Percentiles rank a stretch among this genome's conserved stretches.
These are phyloP conservation scores for Dentipellis fragilis DNA, from an alignment of 768 basidiomycete species.

Conservation along the genomic window DNA sequence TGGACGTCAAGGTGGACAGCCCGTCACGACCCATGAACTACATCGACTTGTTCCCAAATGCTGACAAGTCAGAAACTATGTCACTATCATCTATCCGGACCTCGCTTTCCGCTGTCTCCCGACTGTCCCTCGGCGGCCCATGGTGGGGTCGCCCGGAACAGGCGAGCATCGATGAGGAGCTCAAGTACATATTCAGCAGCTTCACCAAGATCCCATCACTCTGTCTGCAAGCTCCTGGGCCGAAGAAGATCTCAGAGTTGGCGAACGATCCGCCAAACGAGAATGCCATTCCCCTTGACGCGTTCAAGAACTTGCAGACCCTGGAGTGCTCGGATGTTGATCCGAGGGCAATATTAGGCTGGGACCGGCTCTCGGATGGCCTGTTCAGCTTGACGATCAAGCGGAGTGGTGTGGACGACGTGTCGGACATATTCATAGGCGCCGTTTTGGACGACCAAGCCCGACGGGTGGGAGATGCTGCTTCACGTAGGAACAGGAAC, in stretches of 20 bases:
- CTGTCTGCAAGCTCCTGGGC: slow-evolving; percentile 50
- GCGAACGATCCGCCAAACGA: slow-evolving; percentile 57
- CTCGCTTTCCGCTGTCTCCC: slow-evolving; percentile 67
- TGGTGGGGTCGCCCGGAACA: slow-evolving; percentile 64
- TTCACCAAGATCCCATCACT: slow-evolving; percentile 88
- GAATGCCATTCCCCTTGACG: slow-evolving; percentile 71
- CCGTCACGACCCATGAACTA: slow-evolving; percentile 75
- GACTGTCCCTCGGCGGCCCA: slow-evolving; percentile 57
- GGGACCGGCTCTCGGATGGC: slow-evolving; percentile 68
- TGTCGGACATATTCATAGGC: slow-evolving; percentile 66
- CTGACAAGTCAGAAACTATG: slow-evolving; percentile 63
- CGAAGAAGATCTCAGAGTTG: slow-evolving; percentile 59
- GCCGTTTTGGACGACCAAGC: slow-evolving; percentile 71
- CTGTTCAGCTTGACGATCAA: slow-evolving; percentile 66
- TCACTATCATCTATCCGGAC: slow-evolving; percentile 70
- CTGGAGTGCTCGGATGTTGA: slow-evolving; percentile 75
- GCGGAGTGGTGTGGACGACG: slow-evolving; percentile 74
- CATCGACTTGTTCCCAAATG: slow-evolving; percentile 41
- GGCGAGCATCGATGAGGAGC: slow-evolving; percentile 55
- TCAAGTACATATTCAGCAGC: slow-evolving; percentile 81
- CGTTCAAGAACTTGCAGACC: slow-evolving; percentile 76
- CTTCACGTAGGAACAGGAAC: slow-evolving; percentile 36
- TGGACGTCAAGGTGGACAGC: slow-evolving; percentile 66
- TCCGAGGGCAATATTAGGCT: slow-evolving; percentile 71
- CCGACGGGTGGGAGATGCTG: slow-evolving; percentile 44